Evolutionary conservation across 495 filamentous ascomycete genomes (phyloP), one percentile per base, ranked within the genome.

Genomic region (Aspergillus campestris): DNA sequence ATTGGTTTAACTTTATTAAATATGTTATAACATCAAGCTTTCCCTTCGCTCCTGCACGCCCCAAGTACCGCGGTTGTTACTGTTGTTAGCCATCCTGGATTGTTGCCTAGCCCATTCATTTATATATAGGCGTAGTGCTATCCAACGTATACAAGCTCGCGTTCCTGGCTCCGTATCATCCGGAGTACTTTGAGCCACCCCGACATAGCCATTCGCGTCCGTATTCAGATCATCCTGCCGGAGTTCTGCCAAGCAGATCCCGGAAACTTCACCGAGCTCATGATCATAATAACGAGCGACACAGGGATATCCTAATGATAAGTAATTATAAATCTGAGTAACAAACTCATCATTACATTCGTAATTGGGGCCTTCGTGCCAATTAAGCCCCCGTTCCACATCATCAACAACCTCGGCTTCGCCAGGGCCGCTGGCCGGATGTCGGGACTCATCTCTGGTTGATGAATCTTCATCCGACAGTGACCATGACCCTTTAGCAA

Each of bases 311-410:
- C 90, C 89, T 14, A 96, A 75, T 1, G 87, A 94, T 10, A 96
- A 73, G 65, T 96, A 96, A 59, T 96, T 95, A 70, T 90, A 96
- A 12, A 96, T 87, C 62, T 96, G 89, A 3, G 88, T 94, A 34
- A 95, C 79, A 65, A 95, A 91, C n/a, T 65, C 72, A 61, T 94
- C 87, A 46, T 81, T 61, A 53, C 89, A 89, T 57, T 92, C 87
- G 38, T 70, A 64, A 9, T 78, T 69, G 33, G 84, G 72, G 30
- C 70, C 56, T 34, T 79, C 72, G 48, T 74, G 72, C 11, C 65
- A 56, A 44, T 69, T 67, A n/a, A 68, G 65, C 37, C 67, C 72
- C 49, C 71, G 70, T 38, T 76, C 70, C n/a, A 8, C 38, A 8
- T 33, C 30, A 8, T 28, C 45, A 24, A 13, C 14, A 8, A 13